Evolutionary conservation across 345 rosid genomes (phyloP).

Genomic region (Stellera chamaejasme): DNA sequence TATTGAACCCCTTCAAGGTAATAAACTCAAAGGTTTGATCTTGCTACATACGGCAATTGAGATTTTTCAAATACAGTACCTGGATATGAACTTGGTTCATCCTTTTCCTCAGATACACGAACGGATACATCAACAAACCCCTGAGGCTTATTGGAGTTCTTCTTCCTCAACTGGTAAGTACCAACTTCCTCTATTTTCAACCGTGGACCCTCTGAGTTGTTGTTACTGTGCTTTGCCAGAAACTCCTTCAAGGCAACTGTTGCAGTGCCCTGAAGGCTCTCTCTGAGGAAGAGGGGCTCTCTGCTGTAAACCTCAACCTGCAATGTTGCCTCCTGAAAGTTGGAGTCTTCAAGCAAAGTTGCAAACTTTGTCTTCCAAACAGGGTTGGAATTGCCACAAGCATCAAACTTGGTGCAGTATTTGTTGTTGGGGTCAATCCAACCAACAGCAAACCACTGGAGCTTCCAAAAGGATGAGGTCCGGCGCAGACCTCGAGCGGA

Average conservation of each 20-base stretch:
- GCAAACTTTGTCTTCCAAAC: conserved; percentile 82
- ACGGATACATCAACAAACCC: conserved; percentile 81
- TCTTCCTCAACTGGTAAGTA: conserved; percentile 75
- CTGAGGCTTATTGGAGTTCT: conserved; percentile 49
- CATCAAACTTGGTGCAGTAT: conserved; percentile 76
- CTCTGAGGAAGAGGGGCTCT: conserved; percentile 80
- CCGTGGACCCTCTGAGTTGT: conserved; percentile 23
- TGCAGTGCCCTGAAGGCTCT: conserved; percentile 68
- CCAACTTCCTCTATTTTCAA: conserved; percentile 44
- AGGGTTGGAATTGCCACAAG: conserved; percentile 60
- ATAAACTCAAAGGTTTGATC: no score
- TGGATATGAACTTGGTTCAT: conserved; percentile 25
- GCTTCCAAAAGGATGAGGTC: conserved; percentile 63
- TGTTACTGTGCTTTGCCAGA: conserved; percentile 30
- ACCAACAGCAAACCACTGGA: conserved; percentile 92
- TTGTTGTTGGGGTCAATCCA: conserved; percentile 83
- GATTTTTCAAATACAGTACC: conserved; percentile 20
- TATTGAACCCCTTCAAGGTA: background rate
- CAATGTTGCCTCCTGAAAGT: conserved; percentile 33
- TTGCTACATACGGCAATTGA: no score
- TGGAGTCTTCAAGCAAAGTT: conserved; percentile 39
- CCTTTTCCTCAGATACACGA: conserved; percentile 43
- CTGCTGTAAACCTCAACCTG: conserved; percentile 77
- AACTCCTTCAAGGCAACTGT: conserved; percentile 65
- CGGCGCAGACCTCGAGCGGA: conserved; percentile 73